Conservation (phyloP, 1,139 yeast genomes). For the Sugiyamaella sp. region DNA sequence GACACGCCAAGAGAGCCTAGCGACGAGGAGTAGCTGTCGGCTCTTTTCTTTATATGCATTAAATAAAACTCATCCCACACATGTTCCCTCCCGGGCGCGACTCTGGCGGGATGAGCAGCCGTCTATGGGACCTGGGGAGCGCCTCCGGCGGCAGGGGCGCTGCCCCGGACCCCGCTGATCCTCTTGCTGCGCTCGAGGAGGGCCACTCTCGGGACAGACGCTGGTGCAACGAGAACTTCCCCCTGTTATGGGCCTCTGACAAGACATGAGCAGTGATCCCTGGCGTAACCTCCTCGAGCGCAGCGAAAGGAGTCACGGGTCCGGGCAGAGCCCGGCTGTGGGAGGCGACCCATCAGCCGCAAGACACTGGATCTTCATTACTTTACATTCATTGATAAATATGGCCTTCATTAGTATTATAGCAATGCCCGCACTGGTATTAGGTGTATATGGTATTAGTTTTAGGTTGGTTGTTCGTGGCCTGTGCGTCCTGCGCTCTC, state of each 20-base stretch:
- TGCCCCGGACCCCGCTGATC: constrained; percentile 3
- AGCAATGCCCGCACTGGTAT: constrained; percentile 11
- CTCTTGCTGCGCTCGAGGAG: not conserved
- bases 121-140: too few relatives aligned
- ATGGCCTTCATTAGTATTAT: not conserved
- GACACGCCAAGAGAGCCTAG: constrained; percentile 12
- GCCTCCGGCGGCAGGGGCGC: constrained; percentile 12
- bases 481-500: constrained; percentile 7
- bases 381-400: constrained; percentile 1
- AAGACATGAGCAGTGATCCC: too few relatives aligned
- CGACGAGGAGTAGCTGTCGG: constrained; percentile 6
- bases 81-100: too few relatives aligned
- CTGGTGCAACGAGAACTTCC: not conserved
- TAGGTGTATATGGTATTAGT: not conserved
- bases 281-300: too few relatives aligned
- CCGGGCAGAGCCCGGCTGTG: too few relatives aligned
- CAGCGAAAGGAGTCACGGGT: too few relatives aligned
- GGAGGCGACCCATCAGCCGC: too few relatives aligned
- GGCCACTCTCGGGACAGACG: too few relatives aligned
- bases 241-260: too few relatives aligned
- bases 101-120: too few relatives aligned
- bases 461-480: constrained; percentile 1
- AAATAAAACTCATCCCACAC: not conserved
- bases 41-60: constrained; percentile 3
- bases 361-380: not conserved